phyloP scores from a whole-genome alignment of 768 basidiomycete genomes.

The Hericium erinaceus region DNA sequence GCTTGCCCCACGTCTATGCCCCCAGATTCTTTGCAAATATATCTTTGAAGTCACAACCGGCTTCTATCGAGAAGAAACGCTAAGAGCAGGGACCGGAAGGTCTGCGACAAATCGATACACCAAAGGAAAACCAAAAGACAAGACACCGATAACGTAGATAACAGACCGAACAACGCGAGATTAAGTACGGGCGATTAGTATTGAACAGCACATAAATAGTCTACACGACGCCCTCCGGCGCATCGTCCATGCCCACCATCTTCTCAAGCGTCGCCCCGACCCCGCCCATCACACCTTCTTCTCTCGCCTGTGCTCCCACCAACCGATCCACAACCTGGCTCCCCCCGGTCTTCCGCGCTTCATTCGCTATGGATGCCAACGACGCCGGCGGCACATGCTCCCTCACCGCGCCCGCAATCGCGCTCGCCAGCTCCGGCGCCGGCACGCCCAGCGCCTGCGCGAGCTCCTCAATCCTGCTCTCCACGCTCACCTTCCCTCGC shows the following conservation, averaged over 20 bases:
- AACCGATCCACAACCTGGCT: conserved; percentile 6
- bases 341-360: conserved; percentile 33
- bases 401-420: conserved; percentile 51
- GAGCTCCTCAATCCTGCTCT: conserved; percentile 48
- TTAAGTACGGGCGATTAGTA: no score
- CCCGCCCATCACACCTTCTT: neutral
- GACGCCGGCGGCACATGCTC: conserved; percentile 53
- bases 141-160: no score
- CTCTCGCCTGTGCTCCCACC: neutral
- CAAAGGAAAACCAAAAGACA: no score
- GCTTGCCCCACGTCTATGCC: no score
- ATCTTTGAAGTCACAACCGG: no score
- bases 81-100: no score
- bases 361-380: conserved; percentile 39
- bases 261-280: neutral
- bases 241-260: neutral
- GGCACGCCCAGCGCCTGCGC: conserved; percentile 56
- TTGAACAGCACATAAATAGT: no score
- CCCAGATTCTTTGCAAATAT: no score
- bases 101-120: no score
- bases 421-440: conserved; percentile 49
- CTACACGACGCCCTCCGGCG: neutral
- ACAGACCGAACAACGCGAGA: no score
- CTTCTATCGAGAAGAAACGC: no score
- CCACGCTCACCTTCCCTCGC: conserved; percentile 24